Evolutionary conservation across 2,329 filamentous ascomycete species (phyloP).

Genomic region (Trichoderma polysporum): DNA sequence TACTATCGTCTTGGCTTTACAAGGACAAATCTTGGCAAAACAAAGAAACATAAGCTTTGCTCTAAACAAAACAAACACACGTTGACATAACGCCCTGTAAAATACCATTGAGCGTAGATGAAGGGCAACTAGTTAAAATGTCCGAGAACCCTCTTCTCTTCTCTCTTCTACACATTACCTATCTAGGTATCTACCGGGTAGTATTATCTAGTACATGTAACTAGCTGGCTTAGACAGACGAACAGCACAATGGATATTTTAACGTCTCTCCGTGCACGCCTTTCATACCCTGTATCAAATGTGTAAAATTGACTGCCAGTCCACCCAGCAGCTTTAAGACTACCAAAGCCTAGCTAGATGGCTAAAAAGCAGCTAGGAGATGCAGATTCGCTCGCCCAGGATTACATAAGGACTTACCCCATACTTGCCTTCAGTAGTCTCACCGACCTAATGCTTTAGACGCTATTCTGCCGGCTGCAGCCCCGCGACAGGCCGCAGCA

Average conservation of each 20-base stretch:
- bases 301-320: too few species aligned
- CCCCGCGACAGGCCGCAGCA: conserved; percentile 39
- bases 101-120: too few species aligned
- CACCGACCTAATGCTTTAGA: conserved; percentile 11
- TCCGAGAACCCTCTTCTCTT: not conserved
- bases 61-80: not conserved
- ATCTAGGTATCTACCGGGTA: too few species aligned
- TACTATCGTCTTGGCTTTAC: not conserved
- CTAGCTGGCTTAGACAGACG: too few species aligned
- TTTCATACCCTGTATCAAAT: too few species aligned
- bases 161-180: not conserved
- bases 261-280: too few species aligned
- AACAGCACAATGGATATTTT: too few species aligned
- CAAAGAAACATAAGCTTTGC: not conserved
- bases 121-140: too few species aligned
- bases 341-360: not conserved
- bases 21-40: not conserved
- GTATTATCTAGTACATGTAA: too few species aligned
- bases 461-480: conserved; percentile 17
- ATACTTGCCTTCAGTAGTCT: not conserved
- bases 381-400: not conserved
- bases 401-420: conserved; percentile 8
- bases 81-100: not conserved
- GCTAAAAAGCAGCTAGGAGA: not conserved
- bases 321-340: not conserved